phyloP scores from a whole-genome alignment of 371 early-diverging fungal genomes.

The Syncephalastrum monosporum region DNA sequence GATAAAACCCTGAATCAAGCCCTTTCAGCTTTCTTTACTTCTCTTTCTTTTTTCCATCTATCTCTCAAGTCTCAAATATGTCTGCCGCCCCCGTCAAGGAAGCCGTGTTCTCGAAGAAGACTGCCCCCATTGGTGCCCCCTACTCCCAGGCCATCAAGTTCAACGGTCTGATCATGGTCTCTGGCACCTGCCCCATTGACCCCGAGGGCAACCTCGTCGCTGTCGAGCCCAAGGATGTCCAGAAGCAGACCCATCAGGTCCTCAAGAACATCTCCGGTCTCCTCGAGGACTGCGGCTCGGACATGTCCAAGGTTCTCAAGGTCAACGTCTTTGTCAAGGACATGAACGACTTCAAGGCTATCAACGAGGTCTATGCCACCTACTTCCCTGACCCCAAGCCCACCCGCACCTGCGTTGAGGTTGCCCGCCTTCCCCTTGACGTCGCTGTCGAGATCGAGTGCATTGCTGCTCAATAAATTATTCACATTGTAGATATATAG shows the following conservation, averaged over 20 bases:
- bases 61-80: slow-evolving; percentile 11
- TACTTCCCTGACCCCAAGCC: slow-evolving; percentile 66
- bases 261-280: slow-evolving; percentile 72
- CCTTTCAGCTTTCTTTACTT: slow-evolving; percentile 5
- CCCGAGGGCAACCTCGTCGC: slow-evolving; percentile 40
- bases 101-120: slow-evolving; percentile 11
- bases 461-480: slow-evolving; percentile 44
- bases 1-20: neutral
- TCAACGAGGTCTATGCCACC: slow-evolving; percentile 73
- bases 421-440: slow-evolving; percentile 76
- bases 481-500: no score
- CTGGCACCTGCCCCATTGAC: slow-evolving; percentile 64
- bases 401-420: slow-evolving; percentile 80
- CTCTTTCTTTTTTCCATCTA: slow-evolving; percentile 6
- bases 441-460: slow-evolving; percentile 83
- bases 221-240: slow-evolving; percentile 38
- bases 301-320: slow-evolving; percentile 75
- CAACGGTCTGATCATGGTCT: slow-evolving; percentile 70
- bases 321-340: slow-evolving; percentile 82
- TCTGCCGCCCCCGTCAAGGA: slow-evolving; percentile 19
- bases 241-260: slow-evolving; percentile 60
- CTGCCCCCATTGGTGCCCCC: slow-evolving; percentile 34
- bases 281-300: slow-evolving; percentile 68
- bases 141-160: slow-evolving; percentile 62
- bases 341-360: slow-evolving; percentile 77